A percentile compares a stretch with the other conserved stretches of the same genome.
Conservation (phyloP, 2,329 filamentous ascomycete genomes). For the Aspergillus alliaceus region DNA sequence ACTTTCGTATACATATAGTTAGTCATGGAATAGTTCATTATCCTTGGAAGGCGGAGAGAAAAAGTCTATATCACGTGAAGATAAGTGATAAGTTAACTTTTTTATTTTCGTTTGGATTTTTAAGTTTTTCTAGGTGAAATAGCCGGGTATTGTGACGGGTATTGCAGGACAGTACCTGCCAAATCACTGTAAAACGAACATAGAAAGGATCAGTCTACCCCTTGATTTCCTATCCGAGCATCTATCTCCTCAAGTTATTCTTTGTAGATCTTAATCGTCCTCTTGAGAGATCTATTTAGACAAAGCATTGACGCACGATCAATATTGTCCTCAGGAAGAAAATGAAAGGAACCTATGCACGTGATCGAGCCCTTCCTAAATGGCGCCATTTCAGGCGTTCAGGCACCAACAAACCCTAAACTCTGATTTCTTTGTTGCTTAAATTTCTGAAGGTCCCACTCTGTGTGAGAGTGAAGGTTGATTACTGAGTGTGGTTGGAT, state of each 20-base stretch:
- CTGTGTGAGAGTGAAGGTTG: not conserved
- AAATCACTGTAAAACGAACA: no score
- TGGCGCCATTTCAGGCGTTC: not conserved
- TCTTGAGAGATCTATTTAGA: not conserved
- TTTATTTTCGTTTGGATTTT: constrained; percentile 1
- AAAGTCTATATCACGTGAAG: constrained; percentile 23
- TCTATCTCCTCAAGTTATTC: not conserved
- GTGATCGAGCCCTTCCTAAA: not conserved
- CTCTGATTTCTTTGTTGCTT: not conserved
- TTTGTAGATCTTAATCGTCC: not conserved
- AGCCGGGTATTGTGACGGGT: not conserved
- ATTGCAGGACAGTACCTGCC: constrained; percentile 8
- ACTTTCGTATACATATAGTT: not conserved
- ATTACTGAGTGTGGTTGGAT: not conserved
- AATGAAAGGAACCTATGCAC: not conserved
- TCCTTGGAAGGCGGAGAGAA: constrained; percentile 10
- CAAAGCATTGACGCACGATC: not conserved
- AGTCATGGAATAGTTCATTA: not conserved
- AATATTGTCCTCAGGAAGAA: not conserved
- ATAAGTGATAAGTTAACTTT: constrained; percentile 19
- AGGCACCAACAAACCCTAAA: not conserved
- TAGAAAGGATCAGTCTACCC: not conserved
- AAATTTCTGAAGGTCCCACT: not conserved
- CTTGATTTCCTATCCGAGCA: not conserved
- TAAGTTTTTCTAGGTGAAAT: no score